These are phyloP conservation scores for Graphilbum fragrans DNA, from an alignment of 2,329 filamentous ascomycete genomes.

Conservation along the genomic window DNA sequence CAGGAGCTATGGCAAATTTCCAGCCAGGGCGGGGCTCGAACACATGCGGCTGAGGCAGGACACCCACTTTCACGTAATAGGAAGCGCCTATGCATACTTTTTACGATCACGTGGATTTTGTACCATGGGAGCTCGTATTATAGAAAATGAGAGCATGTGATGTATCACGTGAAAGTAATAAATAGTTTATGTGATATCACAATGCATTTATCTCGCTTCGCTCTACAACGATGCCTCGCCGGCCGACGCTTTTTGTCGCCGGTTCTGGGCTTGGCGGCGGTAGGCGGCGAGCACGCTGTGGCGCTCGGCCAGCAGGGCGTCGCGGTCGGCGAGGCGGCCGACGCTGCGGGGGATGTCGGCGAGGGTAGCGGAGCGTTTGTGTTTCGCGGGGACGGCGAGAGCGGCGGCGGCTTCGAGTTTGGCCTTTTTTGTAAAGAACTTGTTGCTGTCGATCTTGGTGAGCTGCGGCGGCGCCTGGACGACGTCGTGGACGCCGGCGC, in stretches of 20 bases:
- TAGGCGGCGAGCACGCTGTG: slow-evolving; percentile 64
- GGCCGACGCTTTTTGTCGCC: slow-evolving; percentile 15
- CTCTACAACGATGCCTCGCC: not conserved
- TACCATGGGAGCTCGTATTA: too few species aligned
- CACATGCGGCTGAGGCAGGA: slow-evolving; percentile 2
- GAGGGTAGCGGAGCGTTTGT: slow-evolving; percentile 24
- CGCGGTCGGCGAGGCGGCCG: slow-evolving; percentile 59
- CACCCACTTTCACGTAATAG: not conserved
- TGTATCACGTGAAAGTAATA: too few species aligned
- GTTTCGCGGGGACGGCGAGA: slow-evolving; percentile 33
- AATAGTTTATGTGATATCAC: not conserved
- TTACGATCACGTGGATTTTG: not conserved
- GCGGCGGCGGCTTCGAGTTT: not conserved
- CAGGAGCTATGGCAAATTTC: not conserved
- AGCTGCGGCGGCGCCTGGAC: slow-evolving; percentile 68
- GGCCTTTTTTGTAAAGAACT: slow-evolving; percentile 23
- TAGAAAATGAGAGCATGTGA: too few species aligned
- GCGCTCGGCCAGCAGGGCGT: slow-evolving; percentile 59
- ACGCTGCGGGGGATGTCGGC: slow-evolving; percentile 56
- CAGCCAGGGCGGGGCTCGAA: slow-evolving; percentile 11
- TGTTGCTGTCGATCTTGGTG: slow-evolving; percentile 48
- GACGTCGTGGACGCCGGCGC: slow-evolving; percentile 39
- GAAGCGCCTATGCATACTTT: too few species aligned
- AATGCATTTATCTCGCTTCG: not conserved
- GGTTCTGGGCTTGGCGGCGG: slow-evolving; percentile 53